Evolutionary conservation across 352 stramenopile genomes (phyloP), one percentile per base, ranked within the genome.

Genomic region (Phytopythium litorale): DNA sequence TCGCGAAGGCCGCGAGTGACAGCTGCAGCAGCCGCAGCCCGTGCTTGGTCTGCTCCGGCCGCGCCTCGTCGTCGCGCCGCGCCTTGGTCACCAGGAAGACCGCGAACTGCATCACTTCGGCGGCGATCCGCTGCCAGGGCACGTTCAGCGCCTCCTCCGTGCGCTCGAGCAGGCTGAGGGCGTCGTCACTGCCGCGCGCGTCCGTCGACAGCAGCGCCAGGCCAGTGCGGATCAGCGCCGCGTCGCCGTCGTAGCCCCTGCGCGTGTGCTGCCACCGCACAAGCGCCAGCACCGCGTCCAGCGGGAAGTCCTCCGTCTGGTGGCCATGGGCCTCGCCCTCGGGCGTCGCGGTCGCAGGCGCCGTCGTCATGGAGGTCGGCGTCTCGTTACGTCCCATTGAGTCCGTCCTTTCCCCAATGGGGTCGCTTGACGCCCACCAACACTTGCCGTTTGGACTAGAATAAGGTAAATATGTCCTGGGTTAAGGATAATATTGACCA

Each of bases 81-180:
- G 75, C 69, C 43, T 88, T 89, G 23, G 75, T 86, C 54, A 90
- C 60, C 15, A 92, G 65, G 56, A 86, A 80, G 32, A 91, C 72
- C 33, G 81, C 81, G 59, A 92, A 87, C 43, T 92, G 79, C 59
- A 89, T 64, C 33, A 76, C 65, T 55, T 92, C 81, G 7, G 75
- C 78, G 21, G 73, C 67, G 25, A 92, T 69, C 51, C 80, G 81
- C 48, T 80, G 70, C 65, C 78, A 79, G 16, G 84, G 70, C 28
- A 92, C 62, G 63, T 91, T 92, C 43, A 84, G 78, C 42, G 67
- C 70, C 13, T 38, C 49, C 35, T 84, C 83, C 11, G 74, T 76
- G 9, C 60, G 58, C 6, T 51, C 32, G 12, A 91, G 55, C 23
- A 60, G 58, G 33, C 60, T 72, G 19, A 67, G 38, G 2, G 65